These are phyloP conservation scores for Termitomyces sp. DNA, from an alignment of 768 basidiomycete species.

Conservation along the genomic window DNA sequence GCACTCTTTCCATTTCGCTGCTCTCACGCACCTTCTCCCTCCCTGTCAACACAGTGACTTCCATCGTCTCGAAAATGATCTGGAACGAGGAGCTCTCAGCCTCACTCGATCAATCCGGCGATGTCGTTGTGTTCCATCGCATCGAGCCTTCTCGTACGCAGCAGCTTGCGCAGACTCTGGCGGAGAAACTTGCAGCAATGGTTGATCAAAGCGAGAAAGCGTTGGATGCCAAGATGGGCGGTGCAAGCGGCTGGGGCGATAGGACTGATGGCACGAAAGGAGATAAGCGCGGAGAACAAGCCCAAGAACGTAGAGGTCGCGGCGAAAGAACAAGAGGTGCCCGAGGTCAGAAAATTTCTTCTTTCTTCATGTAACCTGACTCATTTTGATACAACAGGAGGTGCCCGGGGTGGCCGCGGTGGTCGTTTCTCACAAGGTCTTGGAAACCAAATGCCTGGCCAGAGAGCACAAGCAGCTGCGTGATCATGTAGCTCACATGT, in stretches of 20 bases:
- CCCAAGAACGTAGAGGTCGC: slow-evolving; percentile 73
- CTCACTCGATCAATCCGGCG: slow-evolving; percentile 87
- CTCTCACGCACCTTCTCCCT: slow-evolving; percentile 88
- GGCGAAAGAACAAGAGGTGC: slow-evolving; percentile 64
- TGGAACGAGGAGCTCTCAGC: slow-evolving; percentile 95
- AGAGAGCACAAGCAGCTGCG: slow-evolving; percentile 22
- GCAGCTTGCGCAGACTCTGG: slow-evolving; percentile 83
- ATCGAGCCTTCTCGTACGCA: slow-evolving; percentile 86
- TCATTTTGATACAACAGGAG: slow-evolving; percentile 34
- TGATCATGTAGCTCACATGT: neutral
- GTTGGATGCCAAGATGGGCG: slow-evolving; percentile 80
- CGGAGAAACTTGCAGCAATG: slow-evolving; percentile 82
- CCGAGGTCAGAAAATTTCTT: slow-evolving; percentile 41
- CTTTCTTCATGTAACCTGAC: neutral
- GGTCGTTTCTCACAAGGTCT: slow-evolving; percentile 81
- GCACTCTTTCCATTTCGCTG: slow-evolving; percentile 81
- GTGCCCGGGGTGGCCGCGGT: slow-evolving; percentile 64
- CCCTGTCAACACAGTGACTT: slow-evolving; percentile 75
- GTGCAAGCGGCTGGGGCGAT: slow-evolving; percentile 59
- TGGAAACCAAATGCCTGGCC: slow-evolving; percentile 70
- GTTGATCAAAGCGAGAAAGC: slow-evolving; percentile 92
- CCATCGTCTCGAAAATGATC: slow-evolving; percentile 97
- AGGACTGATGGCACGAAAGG: slow-evolving; percentile 67
- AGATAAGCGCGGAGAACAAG: slow-evolving; percentile 77
- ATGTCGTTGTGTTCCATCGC: slow-evolving; percentile 91